Base-by-base conservation (phyloP, 148 eudicot genomes). In the Amaranthus hypochondriacus region DNA sequence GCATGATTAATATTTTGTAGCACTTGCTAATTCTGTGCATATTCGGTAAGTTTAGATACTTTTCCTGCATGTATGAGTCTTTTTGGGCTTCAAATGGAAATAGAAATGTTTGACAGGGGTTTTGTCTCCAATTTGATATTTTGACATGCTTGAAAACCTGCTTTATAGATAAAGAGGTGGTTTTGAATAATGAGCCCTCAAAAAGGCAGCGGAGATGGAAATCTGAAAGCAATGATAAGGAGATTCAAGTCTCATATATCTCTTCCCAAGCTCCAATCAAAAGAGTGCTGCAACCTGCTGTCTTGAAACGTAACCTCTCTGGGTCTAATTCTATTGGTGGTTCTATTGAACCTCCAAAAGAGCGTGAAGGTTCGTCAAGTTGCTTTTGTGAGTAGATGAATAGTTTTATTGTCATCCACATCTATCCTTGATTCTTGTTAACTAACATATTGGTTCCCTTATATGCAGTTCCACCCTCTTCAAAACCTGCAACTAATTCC, bases 131-230 rank as follows among this genome's bases (percentile, higher is more conserved):
- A 66, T 48, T 66, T 12, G 39, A 28, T 28, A 7, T 21, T 11
- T 60, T 49, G 43, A 18, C 18, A 5, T 60, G 4, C 48, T 58
- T 28, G 39, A 28, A 28, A 28, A 28, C 39, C 42, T 14, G 12
- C 2, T 62, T 47, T 65, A 54, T 85, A 88, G 97, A 84, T 71
- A 83, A 92, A 77, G 96, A 77, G 78, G 78, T 73, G 66, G 78
- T 64, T 76, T 79, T 81, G 54, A 86, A 82, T 73, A 81, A 70
- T 76, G 94, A 92, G 65, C 69, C 83, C 39, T 66, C 80, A 70
- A 95, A 95, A 79, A 90, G 91, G 84, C 96, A 85, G 74, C 86
- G 97, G 56, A 87, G 86, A 71, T 87, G 92, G 97, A 88, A 89
- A 76, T 68, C 90, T 54, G 97, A 89, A 78, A 78, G 74, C 69